Base-by-base conservation (phyloP, 2,329 filamentous ascomycete genomes). In the Epichloe glyceriae region DNA sequence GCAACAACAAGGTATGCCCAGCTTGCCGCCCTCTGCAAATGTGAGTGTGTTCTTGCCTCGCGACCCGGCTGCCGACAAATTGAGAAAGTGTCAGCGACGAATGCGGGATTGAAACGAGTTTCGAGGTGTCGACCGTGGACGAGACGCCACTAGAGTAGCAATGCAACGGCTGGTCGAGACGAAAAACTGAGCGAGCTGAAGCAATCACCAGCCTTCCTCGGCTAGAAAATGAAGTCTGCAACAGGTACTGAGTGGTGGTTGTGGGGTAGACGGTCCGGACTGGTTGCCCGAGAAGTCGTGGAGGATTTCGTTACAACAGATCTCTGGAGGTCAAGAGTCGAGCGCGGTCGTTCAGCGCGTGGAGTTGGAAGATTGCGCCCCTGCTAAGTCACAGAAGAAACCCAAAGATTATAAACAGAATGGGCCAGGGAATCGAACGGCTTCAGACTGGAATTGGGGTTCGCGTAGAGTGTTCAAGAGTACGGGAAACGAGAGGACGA, bases 241-340 rank as follows among this genome's bases (percentile, higher is more conserved):
- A 34, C 46, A 53, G 58, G 55, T 53, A 52, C 58, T 55, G 56
- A 57, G 40, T 46, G 50, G 47, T 56, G 52, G 55, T 60, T 55
- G 52, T 50, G 55, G 50, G 51, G 60, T 57, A 52, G 50, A 54
- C 51, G 56, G 57, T 56, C 50, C 56, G 39, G 56, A 56, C 60
- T 58, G 54, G 55, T 56, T 61, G 61, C 62, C 61, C 56, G 60
- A 57, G 61, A 61, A 61, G 61, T 60, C 55, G 62, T 60, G 62
- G 59, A 53, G 57, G 61, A 55, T 57, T 59, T 58, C 57, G 57
- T 60, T 57, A 58, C 52, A 56, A 58, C 52, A 56, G 59, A 40
- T 40, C 3, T 30, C 35, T n/a, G 46, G 22, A 22, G n/a, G 35
- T 5, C 19, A 47, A 41, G 47, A 17, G 38, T 57, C 56, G 56